These are phyloP conservation scores for Limtongozyma cylindracea DNA, from an alignment of 805 yeast genomes.

Conservation along the genomic window DNA sequence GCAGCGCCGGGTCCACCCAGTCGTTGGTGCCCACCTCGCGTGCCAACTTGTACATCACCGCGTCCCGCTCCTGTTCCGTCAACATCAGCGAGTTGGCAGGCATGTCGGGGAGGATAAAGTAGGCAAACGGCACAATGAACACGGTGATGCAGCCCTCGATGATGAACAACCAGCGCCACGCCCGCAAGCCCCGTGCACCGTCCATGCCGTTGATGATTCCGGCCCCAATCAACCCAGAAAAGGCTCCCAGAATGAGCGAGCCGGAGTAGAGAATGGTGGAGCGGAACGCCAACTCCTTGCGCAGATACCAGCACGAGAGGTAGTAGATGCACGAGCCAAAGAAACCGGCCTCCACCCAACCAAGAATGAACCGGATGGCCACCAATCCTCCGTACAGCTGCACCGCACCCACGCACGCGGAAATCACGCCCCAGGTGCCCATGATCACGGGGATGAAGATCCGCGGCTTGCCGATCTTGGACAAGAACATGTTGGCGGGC, in stretches of 20 bases:
- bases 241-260: conserved; percentile 23
- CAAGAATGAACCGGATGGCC: conserved; percentile 19
- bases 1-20: conserved; percentile 8
- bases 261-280: conserved; percentile 25
- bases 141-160: conserved; percentile 31
- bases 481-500: conserved; percentile 20
- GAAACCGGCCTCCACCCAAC: conserved; percentile 20
- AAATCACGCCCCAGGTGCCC: conserved; percentile 23
- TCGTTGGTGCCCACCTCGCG: conserved; percentile 15
- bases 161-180: conserved; percentile 31
- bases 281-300: conserved; percentile 20
- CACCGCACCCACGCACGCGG: conserved; percentile 22
- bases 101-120: conserved; percentile 22
- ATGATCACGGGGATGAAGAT: conserved; percentile 20
- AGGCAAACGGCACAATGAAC: conserved; percentile 15
- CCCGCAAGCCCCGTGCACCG: conserved; percentile 2
- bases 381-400: conserved; percentile 16
- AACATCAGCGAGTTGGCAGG: conserved; percentile 24
- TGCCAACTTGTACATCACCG: conserved; percentile 13
- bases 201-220: conserved; percentile 19
- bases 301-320: conserved; percentile 28
- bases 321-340: conserved; percentile 20
- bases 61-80: conserved; percentile 17
- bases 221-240: conserved; percentile 26
- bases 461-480: conserved; percentile 22